Evolutionary conservation across 1,139 yeast species (phyloP).

Genomic region (Suhomyces atakaporum): DNA sequence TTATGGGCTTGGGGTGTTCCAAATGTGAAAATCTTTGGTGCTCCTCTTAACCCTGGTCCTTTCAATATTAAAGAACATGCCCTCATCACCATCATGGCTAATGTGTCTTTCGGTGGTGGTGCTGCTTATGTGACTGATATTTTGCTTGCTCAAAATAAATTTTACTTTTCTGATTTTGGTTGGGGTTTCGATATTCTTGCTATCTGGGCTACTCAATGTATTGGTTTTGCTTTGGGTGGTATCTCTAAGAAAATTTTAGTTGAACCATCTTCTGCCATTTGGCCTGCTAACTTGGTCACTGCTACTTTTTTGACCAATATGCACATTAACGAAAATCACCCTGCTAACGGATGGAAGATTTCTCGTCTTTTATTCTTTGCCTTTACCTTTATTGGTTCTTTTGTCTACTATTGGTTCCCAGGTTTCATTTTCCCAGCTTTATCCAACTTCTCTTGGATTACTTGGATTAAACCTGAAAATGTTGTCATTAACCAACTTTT

Average conservation of each 20-base stretch:
- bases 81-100: constrained; percentile 62
- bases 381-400: constrained; percentile 29
- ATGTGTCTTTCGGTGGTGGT: constrained; percentile 59
- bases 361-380: constrained; percentile 39
- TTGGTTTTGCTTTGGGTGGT: constrained; percentile 70
- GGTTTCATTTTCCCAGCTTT: constrained; percentile 31
- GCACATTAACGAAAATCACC: constrained; percentile 61
- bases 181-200: constrained; percentile 55
- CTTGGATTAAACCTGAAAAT: constrained; percentile 36
- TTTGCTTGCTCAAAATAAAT: constrained; percentile 54
- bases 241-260: constrained; percentile 56
- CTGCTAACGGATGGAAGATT: constrained; percentile 46
- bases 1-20: constrained; percentile 55
- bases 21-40: constrained; percentile 42
- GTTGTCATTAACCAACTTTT: constrained; percentile 62
- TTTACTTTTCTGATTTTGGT: constrained; percentile 49
- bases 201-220: constrained; percentile 56
- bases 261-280: constrained; percentile 62
- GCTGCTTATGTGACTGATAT: constrained; percentile 65
- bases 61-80: constrained; percentile 69
- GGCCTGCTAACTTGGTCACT: constrained; percentile 62
- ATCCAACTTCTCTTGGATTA: constrained; percentile 31
- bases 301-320: constrained; percentile 56
- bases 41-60: constrained; percentile 59
- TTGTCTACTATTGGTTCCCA: constrained; percentile 46